These are phyloP conservation scores for Ceratocystis harringtonii DNA, from an alignment of 2,329 filamentous ascomycete genomes.

Conservation along the genomic window DNA sequence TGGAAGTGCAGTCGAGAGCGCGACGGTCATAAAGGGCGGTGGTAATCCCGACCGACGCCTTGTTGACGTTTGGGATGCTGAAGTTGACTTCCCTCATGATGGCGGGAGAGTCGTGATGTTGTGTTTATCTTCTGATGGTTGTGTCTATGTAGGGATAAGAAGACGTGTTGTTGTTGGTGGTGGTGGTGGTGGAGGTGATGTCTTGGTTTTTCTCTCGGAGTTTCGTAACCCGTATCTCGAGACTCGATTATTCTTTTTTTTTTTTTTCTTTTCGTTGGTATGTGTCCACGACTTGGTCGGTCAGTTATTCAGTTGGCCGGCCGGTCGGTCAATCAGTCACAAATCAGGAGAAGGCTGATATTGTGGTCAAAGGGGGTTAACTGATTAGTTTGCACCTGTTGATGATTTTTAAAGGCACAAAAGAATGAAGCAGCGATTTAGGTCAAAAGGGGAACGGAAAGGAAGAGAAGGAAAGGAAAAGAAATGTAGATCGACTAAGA, in stretches of 20 bases:
- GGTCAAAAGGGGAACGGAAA: background rate
- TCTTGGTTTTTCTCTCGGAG: no score
- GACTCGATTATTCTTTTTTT: background rate
- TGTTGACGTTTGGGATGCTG: slow-evolving; percentile 98
- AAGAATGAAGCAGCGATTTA: background rate
- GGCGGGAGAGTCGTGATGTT: slow-evolving; percentile 20
- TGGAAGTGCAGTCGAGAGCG: slow-evolving; percentile 95
- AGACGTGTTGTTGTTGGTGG: background rate
- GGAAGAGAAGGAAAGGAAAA: slow-evolving; percentile 2
- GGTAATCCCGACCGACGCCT: slow-evolving; percentile 96
- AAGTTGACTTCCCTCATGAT: slow-evolving; percentile 99
- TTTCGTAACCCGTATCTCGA: background rate
- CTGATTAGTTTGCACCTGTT: background rate
- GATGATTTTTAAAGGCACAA: slow-evolving; percentile 3
- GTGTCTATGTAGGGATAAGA: background rate
- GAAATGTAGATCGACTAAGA: slow-evolving; percentile 1
- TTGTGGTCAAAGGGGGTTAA: background rate
- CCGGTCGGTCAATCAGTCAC: background rate
- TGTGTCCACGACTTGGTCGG: background rate
- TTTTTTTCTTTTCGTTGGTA: no score
- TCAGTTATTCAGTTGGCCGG: background rate
- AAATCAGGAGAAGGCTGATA: background rate
- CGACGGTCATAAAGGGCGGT: slow-evolving; percentile 95
- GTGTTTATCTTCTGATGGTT: background rate
- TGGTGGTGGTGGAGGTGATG: background rate